phyloP scores from a whole-genome alignment of 257 asterid genomes.

The Mentha longifolia region DNA sequence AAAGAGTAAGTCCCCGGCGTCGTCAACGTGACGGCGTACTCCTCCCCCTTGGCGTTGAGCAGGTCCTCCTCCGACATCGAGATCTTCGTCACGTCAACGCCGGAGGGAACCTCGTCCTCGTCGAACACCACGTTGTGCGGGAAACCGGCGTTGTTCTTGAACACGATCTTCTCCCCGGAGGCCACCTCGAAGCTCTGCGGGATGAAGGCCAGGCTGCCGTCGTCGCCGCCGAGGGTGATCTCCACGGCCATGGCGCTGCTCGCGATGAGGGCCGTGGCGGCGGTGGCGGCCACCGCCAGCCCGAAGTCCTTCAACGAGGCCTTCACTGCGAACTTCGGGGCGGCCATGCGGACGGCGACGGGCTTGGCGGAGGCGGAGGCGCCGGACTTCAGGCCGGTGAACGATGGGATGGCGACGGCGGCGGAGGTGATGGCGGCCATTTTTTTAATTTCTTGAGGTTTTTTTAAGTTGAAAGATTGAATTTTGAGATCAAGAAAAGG shows the following conservation, averaged over 20 bases:
- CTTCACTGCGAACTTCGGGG: constrained; percentile 49
- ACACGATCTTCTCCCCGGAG: constrained; percentile 75
- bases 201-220: constrained; percentile 61
- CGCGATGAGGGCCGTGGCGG: constrained; percentile 68
- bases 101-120: constrained; percentile 77
- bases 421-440: constrained; percentile 76
- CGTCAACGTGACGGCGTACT: constrained; percentile 63
- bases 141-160: constrained; percentile 83
- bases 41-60: constrained; percentile 73
- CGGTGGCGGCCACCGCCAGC: constrained; percentile 65
- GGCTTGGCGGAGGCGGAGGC: constrained; percentile 41
- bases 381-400: constrained; percentile 67
- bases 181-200: constrained; percentile 58
- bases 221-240: constrained; percentile 60
- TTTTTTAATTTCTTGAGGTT: neutral
- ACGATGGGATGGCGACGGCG: constrained; percentile 71
- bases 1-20: constrained; percentile 82
- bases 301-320: constrained; percentile 74
- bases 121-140: constrained; percentile 94
- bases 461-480: neutral
- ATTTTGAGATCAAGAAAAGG: constrained; percentile 38
- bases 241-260: constrained; percentile 74
- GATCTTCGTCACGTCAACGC: constrained; percentile 70
- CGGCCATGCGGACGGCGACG: constrained; percentile 34
- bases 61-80: constrained; percentile 71